Conservation (phyloP, 2,329 filamentous ascomycete species). For the Knufia fluminis region DNA sequence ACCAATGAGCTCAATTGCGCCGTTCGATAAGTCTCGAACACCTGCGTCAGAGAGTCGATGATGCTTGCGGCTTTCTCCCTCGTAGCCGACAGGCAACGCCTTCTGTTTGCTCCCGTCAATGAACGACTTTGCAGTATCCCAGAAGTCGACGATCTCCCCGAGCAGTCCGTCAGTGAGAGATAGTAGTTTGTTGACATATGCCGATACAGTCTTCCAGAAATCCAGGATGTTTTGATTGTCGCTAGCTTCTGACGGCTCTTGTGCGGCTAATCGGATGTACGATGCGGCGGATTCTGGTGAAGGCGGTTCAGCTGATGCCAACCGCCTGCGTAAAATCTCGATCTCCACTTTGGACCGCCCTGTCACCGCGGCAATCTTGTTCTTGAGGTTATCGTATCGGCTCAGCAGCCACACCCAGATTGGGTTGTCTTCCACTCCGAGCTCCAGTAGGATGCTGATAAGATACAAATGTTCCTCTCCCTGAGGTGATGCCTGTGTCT, state of each 20-base stretch:
- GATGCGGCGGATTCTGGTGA: conserved; percentile 59
- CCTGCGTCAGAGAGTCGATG: conserved; percentile 68
- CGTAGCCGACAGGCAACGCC: conserved; percentile 67
- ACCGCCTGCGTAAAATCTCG: conserved; percentile 73
- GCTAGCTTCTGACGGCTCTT: conserved; percentile 58
- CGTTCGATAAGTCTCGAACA: conserved; percentile 63
- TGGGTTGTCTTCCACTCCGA: conserved; percentile 90
- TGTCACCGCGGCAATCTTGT: conserved; percentile 68
- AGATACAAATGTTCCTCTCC: conserved; percentile 84
- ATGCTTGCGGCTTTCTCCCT: conserved; percentile 70
- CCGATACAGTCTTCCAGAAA: conserved; percentile 81
- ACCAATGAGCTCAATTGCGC: conserved; percentile 71
- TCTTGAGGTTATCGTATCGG: conserved; percentile 79
- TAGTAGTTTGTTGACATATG: conserved; percentile 64
- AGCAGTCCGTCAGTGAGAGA: conserved; percentile 68
- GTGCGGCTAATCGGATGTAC: conserved; percentile 65
- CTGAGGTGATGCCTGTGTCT: conserved; percentile 42
- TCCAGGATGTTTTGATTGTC: conserved; percentile 76
- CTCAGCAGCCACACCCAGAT: conserved; percentile 94
- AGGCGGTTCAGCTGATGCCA: conserved; percentile 66
- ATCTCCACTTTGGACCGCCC: conserved; percentile 88
- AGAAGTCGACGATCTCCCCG: conserved; percentile 85
- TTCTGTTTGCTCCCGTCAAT: conserved; percentile 77
- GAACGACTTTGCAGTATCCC: conserved; percentile 85
- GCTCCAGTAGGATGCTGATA: conserved; percentile 78